Conservation (phyloP, 441 rosid species). For the Pelargonium fulgidum region DNA sequence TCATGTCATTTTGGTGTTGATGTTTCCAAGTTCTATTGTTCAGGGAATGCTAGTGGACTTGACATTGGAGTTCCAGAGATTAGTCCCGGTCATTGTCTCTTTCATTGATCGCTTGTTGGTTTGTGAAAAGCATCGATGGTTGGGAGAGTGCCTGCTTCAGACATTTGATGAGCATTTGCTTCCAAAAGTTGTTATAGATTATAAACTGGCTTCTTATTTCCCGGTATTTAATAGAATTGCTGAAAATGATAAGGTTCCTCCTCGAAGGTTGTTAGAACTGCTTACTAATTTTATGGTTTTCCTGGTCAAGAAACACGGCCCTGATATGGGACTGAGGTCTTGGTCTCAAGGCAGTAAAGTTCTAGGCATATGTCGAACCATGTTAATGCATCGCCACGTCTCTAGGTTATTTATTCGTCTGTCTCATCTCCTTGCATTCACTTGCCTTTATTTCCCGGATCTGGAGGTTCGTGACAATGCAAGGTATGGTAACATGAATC, state of each 20-base stretch:
- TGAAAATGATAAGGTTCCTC: conserved; percentile 65
- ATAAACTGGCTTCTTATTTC: conserved; percentile 56
- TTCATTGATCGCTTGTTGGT: conserved; percentile 57
- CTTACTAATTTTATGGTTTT: conserved; percentile 56
- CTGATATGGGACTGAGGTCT: conserved; percentile 51
- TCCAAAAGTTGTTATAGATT: conserved; percentile 50
- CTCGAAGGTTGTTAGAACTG: conserved; percentile 51
- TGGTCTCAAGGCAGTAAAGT: conserved; percentile 94
- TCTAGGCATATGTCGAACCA: conserved; percentile 75
- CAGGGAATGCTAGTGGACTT: conserved; percentile 76
- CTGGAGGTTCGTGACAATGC: conserved; percentile 87
- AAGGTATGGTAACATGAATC: conserved; percentile 38
- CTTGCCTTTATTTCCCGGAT: conserved; percentile 85
- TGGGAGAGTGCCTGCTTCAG: conserved; percentile 81
- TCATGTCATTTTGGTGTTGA: conserved; percentile 4
- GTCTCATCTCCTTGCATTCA: conserved; percentile 73
- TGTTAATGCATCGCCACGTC: conserved; percentile 70
- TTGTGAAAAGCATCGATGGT: conserved; percentile 66
- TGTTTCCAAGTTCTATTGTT: conserved; percentile 22
- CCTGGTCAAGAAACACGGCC: conserved; percentile 62
- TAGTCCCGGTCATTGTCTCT: conserved; percentile 72
- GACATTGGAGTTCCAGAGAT: conserved; percentile 49
- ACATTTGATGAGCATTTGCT: conserved; percentile 61
- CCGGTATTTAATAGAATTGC: conserved; percentile 72
- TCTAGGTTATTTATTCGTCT: conserved; percentile 77